Conservation (phyloP, 768 basidiomycete species). For the Psilocybe cubensis region DNA sequence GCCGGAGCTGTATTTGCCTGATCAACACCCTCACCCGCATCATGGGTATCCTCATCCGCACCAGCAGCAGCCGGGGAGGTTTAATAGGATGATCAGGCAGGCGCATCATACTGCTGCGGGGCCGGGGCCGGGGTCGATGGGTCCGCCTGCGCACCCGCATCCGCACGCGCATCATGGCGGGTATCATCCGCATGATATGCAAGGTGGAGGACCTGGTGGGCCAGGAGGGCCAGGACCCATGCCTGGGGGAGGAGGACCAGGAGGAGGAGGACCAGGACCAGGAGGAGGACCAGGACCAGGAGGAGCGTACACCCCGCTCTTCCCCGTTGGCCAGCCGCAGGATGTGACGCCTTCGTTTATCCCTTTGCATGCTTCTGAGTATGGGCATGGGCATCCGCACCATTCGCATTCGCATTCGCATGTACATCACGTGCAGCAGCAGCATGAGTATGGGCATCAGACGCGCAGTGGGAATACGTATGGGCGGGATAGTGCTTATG, state of each 20-base stretch:
- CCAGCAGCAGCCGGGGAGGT: conserved; percentile 1
- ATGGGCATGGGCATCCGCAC: conserved; percentile 1
- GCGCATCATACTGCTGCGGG: neutral
- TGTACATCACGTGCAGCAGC: neutral
- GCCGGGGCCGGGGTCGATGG: neutral
- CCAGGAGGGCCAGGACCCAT: too few species aligned
- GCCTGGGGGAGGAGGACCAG: neutral
- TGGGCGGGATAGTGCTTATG: too few species aligned
- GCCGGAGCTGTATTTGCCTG: conserved; percentile 16
- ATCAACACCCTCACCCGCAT: neutral
- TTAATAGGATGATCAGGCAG: conserved; percentile 4
- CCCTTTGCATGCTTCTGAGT: conserved; percentile 7
- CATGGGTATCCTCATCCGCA: too few species aligned
- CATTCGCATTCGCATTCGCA: neutral
- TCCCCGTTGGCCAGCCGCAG: conserved; percentile 12
- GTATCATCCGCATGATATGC: too few species aligned
- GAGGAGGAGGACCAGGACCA: neutral
- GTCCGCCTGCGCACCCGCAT: neutral
- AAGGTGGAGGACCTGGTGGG: too few species aligned
- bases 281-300: neutral
- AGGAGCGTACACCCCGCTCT: conserved; percentile 18
- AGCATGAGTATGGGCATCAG: neutral
- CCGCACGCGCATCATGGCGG: neutral
- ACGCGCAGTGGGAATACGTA: neutral
- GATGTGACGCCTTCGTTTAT: conserved; percentile 20